Base-by-base conservation (phyloP, 2,329 filamentous ascomycete genomes). In the Triangularia verruculosa region DNA sequence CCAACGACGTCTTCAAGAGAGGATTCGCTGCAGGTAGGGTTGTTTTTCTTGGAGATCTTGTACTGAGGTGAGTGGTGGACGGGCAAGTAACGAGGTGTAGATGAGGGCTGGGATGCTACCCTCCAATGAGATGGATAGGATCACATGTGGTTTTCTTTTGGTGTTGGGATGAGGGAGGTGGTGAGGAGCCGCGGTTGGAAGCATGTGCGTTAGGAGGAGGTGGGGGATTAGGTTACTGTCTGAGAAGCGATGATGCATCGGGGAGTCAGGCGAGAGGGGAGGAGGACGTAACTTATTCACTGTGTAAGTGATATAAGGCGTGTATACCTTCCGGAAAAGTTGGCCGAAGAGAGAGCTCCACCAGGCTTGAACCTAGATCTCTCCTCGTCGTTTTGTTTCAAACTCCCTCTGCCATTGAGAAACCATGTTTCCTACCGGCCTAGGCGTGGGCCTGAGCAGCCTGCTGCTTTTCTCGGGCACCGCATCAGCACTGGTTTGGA, bases 401-500 rank as follows among this genome's bases (percentile, higher is more conserved):
- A 22, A 13, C 6, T 27, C 32, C 25, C 8, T 20, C 39, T 43
- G 6, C 15, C n/a, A 2, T 20, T n/a, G n/a, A 7, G 39, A 20
- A 20, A 43, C 13, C 4, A 59, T 64, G 55, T 43, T 12, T 39
- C 34, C 32, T 32, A 22, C 53, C n/a, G 17, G n/a, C 51, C 32
- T 64, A n/a, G 5, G 27, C 2, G 47, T 24, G 4, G 24, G 17
- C 39, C 13, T 28, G 1, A 4, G 32, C 24, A 27, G 25, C 27
- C 20, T 59, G 4, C 27, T 57, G 43, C 20, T 62, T 34, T 20
- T 5, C 57, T n/a, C 59, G 32, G 1, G 27, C 27, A 7, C 58
- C 57, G 52, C 64, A 51, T 60, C 63, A 61, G 59, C 64, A 54
- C 64, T 68, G 7, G 70, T 70, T 32, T 83, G 78, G 72, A 80